These are phyloP conservation scores for Begonia peltatifolia DNA, from an alignment of 306 rosid genomes.

Conservation along the genomic window DNA sequence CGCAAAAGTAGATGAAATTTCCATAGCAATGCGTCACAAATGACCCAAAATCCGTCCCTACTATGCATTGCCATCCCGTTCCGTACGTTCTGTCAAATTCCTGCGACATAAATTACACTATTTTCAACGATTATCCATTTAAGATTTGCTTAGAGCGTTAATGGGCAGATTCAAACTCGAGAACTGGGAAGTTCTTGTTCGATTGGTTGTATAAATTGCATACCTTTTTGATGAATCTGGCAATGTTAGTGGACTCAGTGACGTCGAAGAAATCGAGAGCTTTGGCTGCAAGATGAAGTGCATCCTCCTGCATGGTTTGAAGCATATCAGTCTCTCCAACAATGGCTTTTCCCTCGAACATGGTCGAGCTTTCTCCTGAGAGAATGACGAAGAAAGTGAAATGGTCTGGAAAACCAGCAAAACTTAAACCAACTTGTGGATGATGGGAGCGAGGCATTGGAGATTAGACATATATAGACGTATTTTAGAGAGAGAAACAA, in stretches of 20 bases:
- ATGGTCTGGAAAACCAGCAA: background rate
- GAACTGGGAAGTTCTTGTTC: no score
- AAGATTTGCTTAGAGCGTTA: no score
- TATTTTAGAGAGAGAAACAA: background rate
- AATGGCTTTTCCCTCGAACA: conserved; percentile 82
- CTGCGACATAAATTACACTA: conserved; percentile 15
- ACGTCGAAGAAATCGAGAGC: conserved; percentile 80
- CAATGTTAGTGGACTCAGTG: conserved; percentile 73
- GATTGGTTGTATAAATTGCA: no score
- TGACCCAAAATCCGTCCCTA: conserved; percentile 85
- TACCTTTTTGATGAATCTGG: conserved; percentile 56
- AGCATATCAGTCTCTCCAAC: conserved; percentile 81
- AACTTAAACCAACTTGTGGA: background rate
- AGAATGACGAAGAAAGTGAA: no score
- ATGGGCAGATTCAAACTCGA: no score
- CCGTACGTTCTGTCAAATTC: conserved; percentile 63
- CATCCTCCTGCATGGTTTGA: conserved; percentile 64
- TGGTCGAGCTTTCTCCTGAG: conserved; percentile 6
- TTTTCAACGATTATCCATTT: no score
- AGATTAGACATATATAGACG: background rate
- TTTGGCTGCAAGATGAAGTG: conserved; percentile 59
- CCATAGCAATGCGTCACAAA: conserved; percentile 78
- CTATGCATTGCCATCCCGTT: conserved; percentile 85
- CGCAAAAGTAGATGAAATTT: conserved; percentile 59
- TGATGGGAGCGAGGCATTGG: background rate